Base-by-base conservation (phyloP, 2,329 filamentous ascomycete genomes). In the Aaosphaeria pasadenensis region DNA sequence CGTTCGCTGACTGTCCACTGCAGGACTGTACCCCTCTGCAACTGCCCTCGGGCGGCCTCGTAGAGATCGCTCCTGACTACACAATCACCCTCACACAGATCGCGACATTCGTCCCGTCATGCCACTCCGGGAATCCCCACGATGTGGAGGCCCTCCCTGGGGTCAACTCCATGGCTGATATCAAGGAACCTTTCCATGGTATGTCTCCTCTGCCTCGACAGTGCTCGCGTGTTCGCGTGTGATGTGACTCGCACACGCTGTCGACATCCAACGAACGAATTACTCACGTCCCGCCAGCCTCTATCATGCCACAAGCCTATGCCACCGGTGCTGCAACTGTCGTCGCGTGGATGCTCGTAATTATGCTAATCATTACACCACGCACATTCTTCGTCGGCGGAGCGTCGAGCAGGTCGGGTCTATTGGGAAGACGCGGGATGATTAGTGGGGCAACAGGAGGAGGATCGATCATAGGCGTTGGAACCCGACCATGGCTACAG, bases 331-430 rank as follows among this genome's bases (percentile, higher is more conserved):
- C 91, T 11, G 90, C 90, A 13, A 97, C 91, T 1, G 87, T 96
- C 47, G 86, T 95, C 43, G 87, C 91, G 43, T 97, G 95, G 73
- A 87, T 95, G 66, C 83, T 97, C 42, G 87, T 96, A 58, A 89
- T 96, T 54, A 95, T 96, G 81, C 84, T 97, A 35, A 83, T 96
- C 64, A 91, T 96, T 60, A 95, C 91, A 0, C 92, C 92, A n/a
- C 85, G 92, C 44, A 96, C 94, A 4, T 96, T 94, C 68, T 85
- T 95, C 53, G 85, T 95, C 49, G 90, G 90, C 46, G 89, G 90
- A 24, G 74, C 78, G 4, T 77, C 78, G 6, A 76, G 79, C 33
- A 75, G 77, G 30, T 84, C 88, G 42, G 89, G 92, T 40, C 86
- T 94, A 49, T 77, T 95, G 43, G 88, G 89, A 39, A 80, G 88